Evolutionary conservation across 169 alveolate species (phyloP).

Genomic region (Plasmodium gonderi): DNA sequence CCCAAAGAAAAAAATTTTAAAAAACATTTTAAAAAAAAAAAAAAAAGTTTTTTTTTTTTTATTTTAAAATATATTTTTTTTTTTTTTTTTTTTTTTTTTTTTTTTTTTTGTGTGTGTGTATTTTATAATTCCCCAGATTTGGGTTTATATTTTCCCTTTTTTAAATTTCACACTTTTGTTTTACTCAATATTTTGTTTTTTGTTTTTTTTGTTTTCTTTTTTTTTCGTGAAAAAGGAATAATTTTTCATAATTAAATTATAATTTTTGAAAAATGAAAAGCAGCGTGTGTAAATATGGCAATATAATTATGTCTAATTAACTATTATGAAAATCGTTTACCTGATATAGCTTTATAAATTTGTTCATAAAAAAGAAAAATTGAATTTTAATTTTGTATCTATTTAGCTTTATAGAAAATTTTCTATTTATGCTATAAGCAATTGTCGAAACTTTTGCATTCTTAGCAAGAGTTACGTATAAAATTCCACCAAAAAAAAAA

Average conservation of each 20-base stretch:
- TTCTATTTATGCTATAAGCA: slow-evolving; percentile 31
- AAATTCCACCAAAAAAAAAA: slow-evolving; percentile 35
- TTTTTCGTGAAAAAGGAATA: slow-evolving; percentile 56
- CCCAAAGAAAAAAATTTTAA: too few relatives aligned
- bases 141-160: background rate
- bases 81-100: background rate
- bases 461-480: slow-evolving; percentile 45
- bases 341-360: slow-evolving; percentile 16
- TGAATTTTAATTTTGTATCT: slow-evolving; percentile 12
- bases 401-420: slow-evolving; percentile 16
- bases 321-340: slow-evolving; percentile 24
- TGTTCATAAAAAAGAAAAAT: slow-evolving; percentile 23
- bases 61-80: too few relatives aligned
- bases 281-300: slow-evolving; percentile 37
- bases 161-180: background rate
- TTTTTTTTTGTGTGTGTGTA: background rate
- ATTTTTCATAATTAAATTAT: slow-evolving; percentile 42
- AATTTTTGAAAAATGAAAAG: slow-evolving; percentile 21
- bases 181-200: background rate
- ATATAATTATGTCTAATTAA: background rate
- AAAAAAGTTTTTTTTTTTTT: too few relatives aligned
- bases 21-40: too few relatives aligned
- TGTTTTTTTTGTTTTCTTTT: slow-evolving; percentile 10
- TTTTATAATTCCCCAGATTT: too few relatives aligned
- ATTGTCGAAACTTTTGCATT: slow-evolving; percentile 53